Conservation (phyloP, 129 eudicot species). For the Flaveria trinervia region DNA sequence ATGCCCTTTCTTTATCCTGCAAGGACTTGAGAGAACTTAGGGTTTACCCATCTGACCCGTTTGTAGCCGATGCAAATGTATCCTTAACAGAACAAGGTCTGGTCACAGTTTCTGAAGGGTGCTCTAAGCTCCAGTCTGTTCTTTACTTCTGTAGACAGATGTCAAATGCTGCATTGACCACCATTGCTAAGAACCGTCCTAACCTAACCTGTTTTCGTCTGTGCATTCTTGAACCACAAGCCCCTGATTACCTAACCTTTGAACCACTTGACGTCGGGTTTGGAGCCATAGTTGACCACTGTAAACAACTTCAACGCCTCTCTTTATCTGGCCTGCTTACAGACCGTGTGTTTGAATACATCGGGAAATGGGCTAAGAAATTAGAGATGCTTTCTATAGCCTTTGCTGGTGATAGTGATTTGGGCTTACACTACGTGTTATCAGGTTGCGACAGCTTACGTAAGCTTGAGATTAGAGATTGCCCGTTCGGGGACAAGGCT, state of each 20-base stretch:
- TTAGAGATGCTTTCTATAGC: slow-evolving; percentile 96
- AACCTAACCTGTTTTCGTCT: slow-evolving; percentile 77
- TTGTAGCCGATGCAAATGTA: slow-evolving; percentile 67
- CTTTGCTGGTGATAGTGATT: slow-evolving; percentile 88
- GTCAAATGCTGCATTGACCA: slow-evolving; percentile 72
- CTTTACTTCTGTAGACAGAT: slow-evolving; percentile 91
- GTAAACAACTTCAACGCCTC: slow-evolving; percentile 70
- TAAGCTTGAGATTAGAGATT: slow-evolving; percentile 96
- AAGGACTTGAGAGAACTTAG: slow-evolving; percentile 74
- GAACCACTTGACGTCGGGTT: slow-evolving; percentile 86
- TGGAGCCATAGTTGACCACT: slow-evolving; percentile 80
- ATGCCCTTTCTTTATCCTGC: slow-evolving; percentile 63
- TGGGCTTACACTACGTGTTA: slow-evolving; percentile 79
- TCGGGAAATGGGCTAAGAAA: slow-evolving; percentile 73
- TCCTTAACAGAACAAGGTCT: slow-evolving; percentile 83
- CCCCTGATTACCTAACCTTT: slow-evolving; percentile 73
- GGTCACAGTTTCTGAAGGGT: slow-evolving; percentile 74
- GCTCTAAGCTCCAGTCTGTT: slow-evolving; percentile 80
- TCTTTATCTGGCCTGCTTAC: slow-evolving; percentile 84
- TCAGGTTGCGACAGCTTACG: slow-evolving; percentile 87
- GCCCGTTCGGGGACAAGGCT: slow-evolving; percentile 95
- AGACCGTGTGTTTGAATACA: slow-evolving; percentile 77
- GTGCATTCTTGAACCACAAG: slow-evolving; percentile 79
- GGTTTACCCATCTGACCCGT: slow-evolving; percentile 94
- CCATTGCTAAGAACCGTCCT: slow-evolving; percentile 80